Evolutionary conservation across 805 yeast species (phyloP).

Genomic region (Candida pseudofarinosa): DNA sequence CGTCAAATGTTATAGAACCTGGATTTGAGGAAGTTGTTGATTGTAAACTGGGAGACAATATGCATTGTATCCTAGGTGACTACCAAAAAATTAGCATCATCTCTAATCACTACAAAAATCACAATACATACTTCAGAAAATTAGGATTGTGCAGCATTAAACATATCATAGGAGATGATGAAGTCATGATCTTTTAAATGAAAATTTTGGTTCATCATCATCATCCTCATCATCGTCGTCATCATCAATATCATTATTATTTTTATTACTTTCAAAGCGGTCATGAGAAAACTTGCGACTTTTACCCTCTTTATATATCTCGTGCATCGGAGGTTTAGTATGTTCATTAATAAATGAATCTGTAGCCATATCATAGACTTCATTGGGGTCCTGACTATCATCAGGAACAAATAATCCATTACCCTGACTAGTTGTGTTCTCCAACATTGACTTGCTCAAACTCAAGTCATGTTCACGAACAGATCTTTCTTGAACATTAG

Average conservation of each 20-base stretch:
- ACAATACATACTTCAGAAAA: slow-evolving; percentile 34
- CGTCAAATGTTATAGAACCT: slow-evolving; percentile 23
- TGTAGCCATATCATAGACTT: background rate
- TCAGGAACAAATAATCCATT: slow-evolving; percentile 1
- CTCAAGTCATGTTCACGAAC: no score
- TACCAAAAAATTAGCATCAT: slow-evolving; percentile 11
- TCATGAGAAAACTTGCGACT: background rate
- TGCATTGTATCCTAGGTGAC: slow-evolving; percentile 28
- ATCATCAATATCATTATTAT: slow-evolving; percentile 7
- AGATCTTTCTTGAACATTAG: background rate
- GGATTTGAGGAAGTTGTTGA: slow-evolving; percentile 26
- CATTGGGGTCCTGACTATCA: slow-evolving; percentile 1
- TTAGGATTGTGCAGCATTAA: slow-evolving; percentile 32
- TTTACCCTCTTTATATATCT: background rate
- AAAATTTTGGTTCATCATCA: slow-evolving; percentile 32
- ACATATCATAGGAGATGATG: background rate
- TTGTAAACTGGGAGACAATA: slow-evolving; percentile 25
- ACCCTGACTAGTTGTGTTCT: background rate
- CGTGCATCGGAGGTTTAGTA: background rate
- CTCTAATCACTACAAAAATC: slow-evolving; percentile 23
- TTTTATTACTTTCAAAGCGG: background rate
- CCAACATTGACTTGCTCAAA: background rate
- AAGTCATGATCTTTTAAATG: slow-evolving; percentile 18
- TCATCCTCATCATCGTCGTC: slow-evolving; percentile 25
- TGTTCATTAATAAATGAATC: background rate